Evolutionary conservation across 371 early-diverging fungal species (phyloP).

Genomic region (Mycotypha africana): DNA sequence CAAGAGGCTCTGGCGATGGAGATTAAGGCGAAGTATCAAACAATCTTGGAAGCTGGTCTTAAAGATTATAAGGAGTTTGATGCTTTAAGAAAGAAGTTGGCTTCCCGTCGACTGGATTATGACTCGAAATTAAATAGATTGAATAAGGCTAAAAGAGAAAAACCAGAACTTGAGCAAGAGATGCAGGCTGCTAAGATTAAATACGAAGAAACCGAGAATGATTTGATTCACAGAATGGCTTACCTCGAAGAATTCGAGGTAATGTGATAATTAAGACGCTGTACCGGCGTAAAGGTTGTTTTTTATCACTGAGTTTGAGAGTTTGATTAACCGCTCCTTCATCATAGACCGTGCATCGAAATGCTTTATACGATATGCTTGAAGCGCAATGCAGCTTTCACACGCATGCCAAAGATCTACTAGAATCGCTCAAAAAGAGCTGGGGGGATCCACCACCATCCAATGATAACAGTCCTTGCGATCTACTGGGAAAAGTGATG

Average conservation of each 20-base stretch:
- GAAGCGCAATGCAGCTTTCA: neutral
- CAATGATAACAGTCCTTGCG: no score
- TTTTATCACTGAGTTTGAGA: no score
- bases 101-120: conserved; percentile 84
- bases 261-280: no score
- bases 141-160: conserved; percentile 84
- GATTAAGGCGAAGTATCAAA: conserved; percentile 41
- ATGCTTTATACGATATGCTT: neutral
- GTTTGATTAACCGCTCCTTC: neutral
- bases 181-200: conserved; percentile 82
- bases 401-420: neutral
- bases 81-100: conserved; percentile 74
- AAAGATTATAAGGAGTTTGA: conserved; percentile 63
- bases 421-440: neutral
- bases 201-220: conserved; percentile 85
- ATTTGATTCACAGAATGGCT: conserved; percentile 63
- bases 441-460: neutral
- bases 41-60: conserved; percentile 40
- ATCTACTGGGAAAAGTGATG: no score
- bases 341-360: neutral
- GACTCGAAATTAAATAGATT: conserved; percentile 85
- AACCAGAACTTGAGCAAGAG: conserved; percentile 58
- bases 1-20: conserved; percentile 52
- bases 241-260: conserved; percentile 68
- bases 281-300: no score